Evolutionary conservation across 2,329 filamentous ascomycete species (phyloP).

Genomic region (Bipolaris oryzae): DNA sequence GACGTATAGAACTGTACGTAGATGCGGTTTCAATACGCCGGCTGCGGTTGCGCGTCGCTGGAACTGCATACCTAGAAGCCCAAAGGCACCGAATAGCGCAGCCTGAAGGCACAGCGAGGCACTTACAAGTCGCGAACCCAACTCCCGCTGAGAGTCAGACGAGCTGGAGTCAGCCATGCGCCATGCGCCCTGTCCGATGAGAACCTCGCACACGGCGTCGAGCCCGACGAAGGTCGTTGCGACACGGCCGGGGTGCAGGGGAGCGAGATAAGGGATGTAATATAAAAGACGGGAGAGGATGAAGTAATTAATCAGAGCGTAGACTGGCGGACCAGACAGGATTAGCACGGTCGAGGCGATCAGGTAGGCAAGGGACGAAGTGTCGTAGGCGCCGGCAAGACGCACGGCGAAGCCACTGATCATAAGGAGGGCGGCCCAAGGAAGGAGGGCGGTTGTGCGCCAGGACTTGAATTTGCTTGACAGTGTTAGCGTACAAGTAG

Average conservation of each 20-base stretch:
- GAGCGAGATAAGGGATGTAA: slow-evolving; percentile 66
- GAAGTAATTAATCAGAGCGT: slow-evolving; percentile 67
- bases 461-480: slow-evolving; percentile 62
- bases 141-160: slow-evolving; percentile 45
- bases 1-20: slow-evolving; percentile 53
- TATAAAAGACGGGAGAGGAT: slow-evolving; percentile 65
- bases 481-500: not conserved
- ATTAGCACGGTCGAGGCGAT: slow-evolving; percentile 52
- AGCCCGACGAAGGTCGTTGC: slow-evolving; percentile 64
- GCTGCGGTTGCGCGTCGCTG: slow-evolving; percentile 51
- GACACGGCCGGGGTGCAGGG: slow-evolving; percentile 63
- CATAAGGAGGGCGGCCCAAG: slow-evolving; percentile 62
- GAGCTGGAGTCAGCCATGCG: slow-evolving; percentile 51
- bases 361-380: slow-evolving; percentile 50
- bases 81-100: slow-evolving; percentile 57
- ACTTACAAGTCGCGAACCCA: slow-evolving; percentile 56
- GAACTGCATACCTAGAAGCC: slow-evolving; percentile 54
- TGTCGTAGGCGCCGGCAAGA: slow-evolving; percentile 59
- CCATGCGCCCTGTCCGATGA: slow-evolving; percentile 60
- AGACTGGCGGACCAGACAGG: slow-evolving; percentile 58
- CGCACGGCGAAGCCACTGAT: slow-evolving; percentile 62
- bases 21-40: slow-evolving; percentile 51
- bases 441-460: slow-evolving; percentile 61
- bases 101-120: slow-evolving; percentile 58
- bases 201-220: slow-evolving; percentile 57